Base-by-base conservation (phyloP, 495 filamentous ascomycete species). In the Penicillium subrubescens region DNA sequence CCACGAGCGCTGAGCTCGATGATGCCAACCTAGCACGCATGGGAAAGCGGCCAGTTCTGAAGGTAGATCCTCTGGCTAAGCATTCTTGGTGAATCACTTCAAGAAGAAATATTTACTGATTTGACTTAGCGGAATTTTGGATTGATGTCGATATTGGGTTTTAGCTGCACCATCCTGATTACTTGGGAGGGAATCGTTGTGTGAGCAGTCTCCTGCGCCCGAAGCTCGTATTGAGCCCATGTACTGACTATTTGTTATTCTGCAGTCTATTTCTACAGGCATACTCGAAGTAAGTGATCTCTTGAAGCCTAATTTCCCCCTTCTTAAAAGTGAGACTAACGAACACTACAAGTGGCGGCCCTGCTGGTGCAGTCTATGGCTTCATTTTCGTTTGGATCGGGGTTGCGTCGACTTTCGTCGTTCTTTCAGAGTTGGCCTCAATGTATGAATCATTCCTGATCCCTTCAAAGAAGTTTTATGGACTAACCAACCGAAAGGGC, bases 21-120 rank as follows among this genome's bases (percentile, higher is more conserved):
- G 77, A 80, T 53, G 67, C 74, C 15, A 66, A 77, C 5, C 65
- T 86, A 37, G 78, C 77, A 14, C 77, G 77, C 5, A 71, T 87
- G 55, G 84, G 84, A 1, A 85, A 86, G 65, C 83, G 82, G 50
- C 75, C 78, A 0, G 79, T 84, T 17, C 69, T 86, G 44, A 81
- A 79, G 74, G 78, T 70, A 46, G 21, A 48, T 23, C 8, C 17
- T 17, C 19, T 7, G 2, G 6, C 43, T 37, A 14, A n/a, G 37
- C 3, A 1, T 8, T 37, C 29, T 25, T 2, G 8, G 23, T 14
- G 29, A 58, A 31, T 17, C 5, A 29, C 17, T 31, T 2, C 25
- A n/a, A 19, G 10, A 56, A 25, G n/a, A 33, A 21, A 5, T 8
- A 34, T 19, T 35, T 10, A 17, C 55, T 63, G n/a, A 63, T 4